Evolutionary conservation across 2,329 filamentous ascomycete species (phyloP).

Genomic region (Coniella lustricola): DNA sequence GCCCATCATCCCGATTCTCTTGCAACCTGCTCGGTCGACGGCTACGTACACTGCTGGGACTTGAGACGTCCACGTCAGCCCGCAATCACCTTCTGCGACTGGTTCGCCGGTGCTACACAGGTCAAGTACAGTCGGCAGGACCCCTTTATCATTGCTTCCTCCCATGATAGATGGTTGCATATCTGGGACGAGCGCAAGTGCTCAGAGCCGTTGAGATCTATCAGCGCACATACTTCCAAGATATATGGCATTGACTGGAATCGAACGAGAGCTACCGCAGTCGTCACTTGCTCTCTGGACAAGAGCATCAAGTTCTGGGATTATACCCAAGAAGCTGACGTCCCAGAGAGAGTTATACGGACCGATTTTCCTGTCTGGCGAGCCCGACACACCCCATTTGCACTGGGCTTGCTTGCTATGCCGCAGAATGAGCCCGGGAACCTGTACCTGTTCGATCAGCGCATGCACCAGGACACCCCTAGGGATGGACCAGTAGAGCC

Average conservation of each 20-base stretch:
- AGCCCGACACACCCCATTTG: conserved; percentile 86
- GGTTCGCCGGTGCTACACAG: conserved; percentile 88
- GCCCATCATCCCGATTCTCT: conserved; percentile 85
- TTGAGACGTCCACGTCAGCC: conserved; percentile 67
- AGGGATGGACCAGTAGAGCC: conserved; percentile 40
- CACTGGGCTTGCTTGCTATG: conserved; percentile 80
- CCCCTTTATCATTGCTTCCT: conserved; percentile 79
- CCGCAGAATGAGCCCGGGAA: conserved; percentile 82
- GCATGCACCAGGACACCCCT: conserved; percentile 38
- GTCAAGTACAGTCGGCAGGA: conserved; percentile 92
- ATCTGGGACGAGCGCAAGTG: conserved; percentile 87
- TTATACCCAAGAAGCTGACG: conserved; percentile 53
- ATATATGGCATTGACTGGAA: conserved; percentile 97
- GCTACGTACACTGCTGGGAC: conserved; percentile 91
- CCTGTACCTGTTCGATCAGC: conserved; percentile 74
- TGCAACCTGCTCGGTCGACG: conserved; percentile 87
- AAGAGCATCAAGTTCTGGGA: conserved; percentile 94
- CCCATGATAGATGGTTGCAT: conserved; percentile 78
- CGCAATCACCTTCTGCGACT: conserved; percentile 78
- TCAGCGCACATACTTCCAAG: conserved; percentile 83
- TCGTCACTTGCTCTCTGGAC: conserved; percentile 86
- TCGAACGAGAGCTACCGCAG: conserved; percentile 60
- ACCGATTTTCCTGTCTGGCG: conserved; percentile 87
- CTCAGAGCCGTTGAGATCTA: conserved; percentile 70
- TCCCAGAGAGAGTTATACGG: conserved; percentile 68